Evolutionary conservation across 352 stramenopile species (phyloP), one percentile per base, ranked within the genome.

Genomic region (Phytophthora citrophthora): DNA sequence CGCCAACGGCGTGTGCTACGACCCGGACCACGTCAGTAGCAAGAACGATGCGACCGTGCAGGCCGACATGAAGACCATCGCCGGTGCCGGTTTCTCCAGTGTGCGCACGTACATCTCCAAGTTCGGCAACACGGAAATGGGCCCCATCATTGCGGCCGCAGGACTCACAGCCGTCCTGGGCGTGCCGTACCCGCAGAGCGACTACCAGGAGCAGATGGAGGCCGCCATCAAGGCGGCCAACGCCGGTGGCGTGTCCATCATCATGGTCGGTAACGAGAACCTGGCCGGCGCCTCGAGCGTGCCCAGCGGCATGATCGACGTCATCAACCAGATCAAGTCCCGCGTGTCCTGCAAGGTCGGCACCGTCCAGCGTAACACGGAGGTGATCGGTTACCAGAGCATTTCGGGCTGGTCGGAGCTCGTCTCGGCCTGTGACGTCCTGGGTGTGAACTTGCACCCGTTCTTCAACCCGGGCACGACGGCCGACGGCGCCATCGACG

Each of bases 231-330:
- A 44, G 12, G 74, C 80, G 0, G 77, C 80, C 23, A 76, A 78
- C 23, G 70, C 44, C 15, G 74, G 78, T 39, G 73, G 64, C 38
- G 79, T 91, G 10, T 62, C 70, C 50, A 73, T 71, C 68, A 83
- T 91, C 48, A 85, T 91, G 54, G 73, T 90, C 24, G 82, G 80
- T 16, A 91, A 91, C 54, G 82, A 91, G 67, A 90, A 91, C 74
- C 58, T 89, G 50, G 74, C 61, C 1, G 50, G 54, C 8, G 43
- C 49, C 16, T 38, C 24, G 15, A 72, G 56, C 23, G 71, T 86
- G 12, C 76, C 77, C 1, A 64, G 61, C 9, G 70, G 52, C 27
- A 81, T 87, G 64, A 77, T 81, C 60, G 49, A 63, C n/a, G 63
- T 83, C 32, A 90, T 90, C 54, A 50, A 76, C 41, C 47, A 66